phyloP scores from a whole-genome alignment of 768 basidiomycete species.

The Royoungia palumana region DNA sequence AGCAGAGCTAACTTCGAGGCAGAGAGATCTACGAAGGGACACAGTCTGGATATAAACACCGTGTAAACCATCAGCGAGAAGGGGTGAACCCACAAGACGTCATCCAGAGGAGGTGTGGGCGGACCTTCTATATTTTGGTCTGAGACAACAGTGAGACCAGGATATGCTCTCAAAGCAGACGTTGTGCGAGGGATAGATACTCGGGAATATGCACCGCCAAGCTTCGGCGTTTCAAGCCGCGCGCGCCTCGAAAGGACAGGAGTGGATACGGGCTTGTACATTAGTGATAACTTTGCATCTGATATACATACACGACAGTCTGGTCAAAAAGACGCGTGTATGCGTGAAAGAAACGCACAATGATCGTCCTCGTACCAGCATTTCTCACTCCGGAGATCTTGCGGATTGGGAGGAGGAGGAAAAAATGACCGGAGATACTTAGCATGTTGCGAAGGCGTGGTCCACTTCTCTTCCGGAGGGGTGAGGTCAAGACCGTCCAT shows the following conservation, averaged over 20 bases:
- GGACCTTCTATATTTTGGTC: conserved; percentile 34
- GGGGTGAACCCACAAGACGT: conserved; percentile 38
- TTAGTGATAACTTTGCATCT: conserved; percentile 27
- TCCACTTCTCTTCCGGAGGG: conserved; percentile 44
- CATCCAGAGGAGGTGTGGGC: conserved; percentile 28
- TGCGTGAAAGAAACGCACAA: conserved; percentile 30
- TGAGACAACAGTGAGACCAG: conserved; percentile 22
- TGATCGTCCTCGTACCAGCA: conserved; percentile 35
- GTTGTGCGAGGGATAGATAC: conserved; percentile 25
- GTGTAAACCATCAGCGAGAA: neutral
- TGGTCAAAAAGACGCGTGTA: conserved; percentile 13
- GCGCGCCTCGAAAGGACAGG: conserved; percentile 46
- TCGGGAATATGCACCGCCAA: conserved; percentile 30
- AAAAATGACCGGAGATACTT: conserved; percentile 20
- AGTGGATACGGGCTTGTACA: conserved; percentile 37
- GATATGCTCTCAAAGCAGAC: conserved; percentile 21
- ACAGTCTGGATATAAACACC: neutral
- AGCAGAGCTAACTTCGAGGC: conserved; percentile 27
- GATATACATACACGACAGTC: neutral
- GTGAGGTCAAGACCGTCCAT: conserved; percentile 32
- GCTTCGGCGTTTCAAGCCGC: conserved; percentile 43
- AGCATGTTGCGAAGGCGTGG: conserved; percentile 25
- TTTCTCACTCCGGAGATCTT: conserved; percentile 35
- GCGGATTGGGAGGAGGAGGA: conserved; percentile 7
- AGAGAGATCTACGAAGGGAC: conserved; percentile 29